phyloP scores from a whole-genome alignment of 345 rosid genomes.

The Hibiscus trionum region DNA sequence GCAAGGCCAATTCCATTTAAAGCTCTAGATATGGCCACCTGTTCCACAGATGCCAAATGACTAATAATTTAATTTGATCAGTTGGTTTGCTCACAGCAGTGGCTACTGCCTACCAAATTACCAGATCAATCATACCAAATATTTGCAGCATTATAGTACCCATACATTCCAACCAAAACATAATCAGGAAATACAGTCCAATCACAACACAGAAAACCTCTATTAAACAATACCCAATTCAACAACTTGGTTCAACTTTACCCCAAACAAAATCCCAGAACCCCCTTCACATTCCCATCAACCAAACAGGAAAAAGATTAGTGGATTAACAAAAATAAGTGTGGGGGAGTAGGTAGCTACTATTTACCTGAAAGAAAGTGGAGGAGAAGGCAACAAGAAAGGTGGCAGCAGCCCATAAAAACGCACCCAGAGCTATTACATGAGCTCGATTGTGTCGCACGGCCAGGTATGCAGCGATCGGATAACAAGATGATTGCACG shows the following conservation, averaged over 20 bases:
- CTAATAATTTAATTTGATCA: conserved; percentile 10
- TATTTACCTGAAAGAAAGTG: conserved; percentile 49
- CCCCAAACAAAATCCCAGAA: neutral
- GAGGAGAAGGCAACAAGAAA: conserved; percentile 69
- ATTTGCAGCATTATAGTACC: neutral
- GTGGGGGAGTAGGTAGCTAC: neutral
- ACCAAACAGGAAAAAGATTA: conserved; percentile 8
- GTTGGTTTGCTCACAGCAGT: neutral
- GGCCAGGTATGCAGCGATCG: conserved; percentile 56
- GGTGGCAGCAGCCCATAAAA: conserved; percentile 73
- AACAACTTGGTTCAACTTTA: neutral
- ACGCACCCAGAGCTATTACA: conserved; percentile 62
- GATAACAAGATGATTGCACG: conserved; percentile 54
- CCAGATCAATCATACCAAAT: neutral
- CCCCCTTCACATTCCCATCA: conserved; percentile 8
- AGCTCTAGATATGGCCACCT: conserved; percentile 87
- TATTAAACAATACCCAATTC: neutral
- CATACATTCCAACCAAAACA: neutral
- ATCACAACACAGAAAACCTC: neutral
- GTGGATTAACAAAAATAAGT: neutral
- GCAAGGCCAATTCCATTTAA: conserved; percentile 86
- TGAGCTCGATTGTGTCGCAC: conserved; percentile 52
- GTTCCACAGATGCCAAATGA: conserved; percentile 15
- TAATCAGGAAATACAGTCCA: neutral
- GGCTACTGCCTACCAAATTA: neutral